Evolutionary conservation across 495 filamentous ascomycete species (phyloP).

Genomic region (Podospora comata): DNA sequence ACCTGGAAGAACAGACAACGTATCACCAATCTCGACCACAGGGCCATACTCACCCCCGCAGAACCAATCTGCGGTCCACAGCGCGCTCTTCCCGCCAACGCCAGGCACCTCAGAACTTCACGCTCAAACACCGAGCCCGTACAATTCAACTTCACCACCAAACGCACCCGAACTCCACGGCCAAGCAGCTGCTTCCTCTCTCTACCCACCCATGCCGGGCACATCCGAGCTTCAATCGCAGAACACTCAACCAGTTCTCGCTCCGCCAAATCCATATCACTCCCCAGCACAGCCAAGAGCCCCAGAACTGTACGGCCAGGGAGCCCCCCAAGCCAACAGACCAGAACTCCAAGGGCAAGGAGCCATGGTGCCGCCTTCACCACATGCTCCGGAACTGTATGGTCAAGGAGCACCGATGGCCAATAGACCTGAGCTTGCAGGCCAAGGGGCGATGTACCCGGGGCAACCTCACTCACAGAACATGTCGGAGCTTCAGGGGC

Average conservation of each 20-base stretch:
- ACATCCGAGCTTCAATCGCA: constrained; percentile 10
- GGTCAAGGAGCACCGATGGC: constrained; percentile 5
- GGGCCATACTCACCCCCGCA: constrained; percentile 26
- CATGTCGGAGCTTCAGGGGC: constrained; percentile 9
- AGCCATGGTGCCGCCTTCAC: constrained; percentile 9
- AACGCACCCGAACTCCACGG: constrained; percentile 8
- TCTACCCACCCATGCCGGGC: constrained; percentile 6
- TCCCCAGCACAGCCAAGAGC: constrained; percentile 7
- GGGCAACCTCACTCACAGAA: not conserved
- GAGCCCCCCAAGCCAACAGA: constrained; percentile 19
- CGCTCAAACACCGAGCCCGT: not conserved
- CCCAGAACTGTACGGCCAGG: constrained; percentile 36
- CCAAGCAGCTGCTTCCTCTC: not conserved
- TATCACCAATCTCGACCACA: constrained; percentile 39
- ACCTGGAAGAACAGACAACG: constrained; percentile 27
- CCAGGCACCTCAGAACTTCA: constrained; percentile 13
- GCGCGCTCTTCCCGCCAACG: constrained; percentile 5
- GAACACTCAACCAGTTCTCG: not conserved
- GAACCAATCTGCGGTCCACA: not conserved
- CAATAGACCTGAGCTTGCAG: not conserved
- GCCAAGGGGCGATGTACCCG: constrained; percentile 1
- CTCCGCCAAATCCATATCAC: not conserved
- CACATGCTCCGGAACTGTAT: constrained; percentile 17
- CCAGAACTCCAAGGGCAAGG: constrained; percentile 34
- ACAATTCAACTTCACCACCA: not conserved